Percentiles rank a stretch among this genome's conserved stretches.
These are phyloP conservation scores for Cryptococcus jaspeensis DNA, from an alignment of 1,284 basidiomycete species.

Conservation along the genomic window DNA sequence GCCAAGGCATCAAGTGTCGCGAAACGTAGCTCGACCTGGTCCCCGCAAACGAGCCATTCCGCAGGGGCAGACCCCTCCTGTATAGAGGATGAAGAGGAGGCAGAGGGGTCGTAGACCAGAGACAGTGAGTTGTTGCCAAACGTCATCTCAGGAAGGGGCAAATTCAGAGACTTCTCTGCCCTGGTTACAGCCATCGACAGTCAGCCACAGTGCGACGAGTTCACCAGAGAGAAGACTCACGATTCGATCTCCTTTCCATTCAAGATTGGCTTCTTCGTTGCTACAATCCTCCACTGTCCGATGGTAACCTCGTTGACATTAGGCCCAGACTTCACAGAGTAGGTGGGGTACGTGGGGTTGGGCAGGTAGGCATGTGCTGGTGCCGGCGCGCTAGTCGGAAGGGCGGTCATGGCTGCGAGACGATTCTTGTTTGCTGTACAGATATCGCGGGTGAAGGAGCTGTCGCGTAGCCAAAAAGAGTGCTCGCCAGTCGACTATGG, in stretches of 20 bases:
- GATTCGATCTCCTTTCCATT: constrained; percentile 55
- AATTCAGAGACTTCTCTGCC: constrained; percentile 67
- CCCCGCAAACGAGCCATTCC: constrained; percentile 56
- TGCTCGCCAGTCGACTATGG: too few species aligned
- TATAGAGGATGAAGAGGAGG: constrained; percentile 8
- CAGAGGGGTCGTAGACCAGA: constrained; percentile 52
- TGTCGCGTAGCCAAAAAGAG: too few species aligned
- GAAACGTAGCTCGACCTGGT: constrained; percentile 68
- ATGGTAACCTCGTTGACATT: constrained; percentile 41
- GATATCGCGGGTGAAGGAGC: too few species aligned
- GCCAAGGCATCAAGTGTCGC: constrained; percentile 68
- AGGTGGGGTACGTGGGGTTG: not conserved
- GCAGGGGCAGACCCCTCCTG: not conserved
- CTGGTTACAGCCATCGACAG: constrained; percentile 48
- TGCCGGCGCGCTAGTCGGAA: too few species aligned
- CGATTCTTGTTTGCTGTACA: too few species aligned
- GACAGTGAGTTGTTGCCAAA: constrained; percentile 82
- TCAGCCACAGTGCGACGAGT: not conserved
- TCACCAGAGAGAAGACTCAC: constrained; percentile 28
- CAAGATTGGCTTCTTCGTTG: constrained; percentile 52
- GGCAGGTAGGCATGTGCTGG: not conserved
- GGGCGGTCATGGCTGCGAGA: too few species aligned
- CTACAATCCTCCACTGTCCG: constrained; percentile 48
- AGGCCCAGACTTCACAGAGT: not conserved
- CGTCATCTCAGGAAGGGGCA: constrained; percentile 95